These are phyloP conservation scores for Cryptosporidium tyzzeri DNA, from an alignment of 169 alveolate genomes.

Conservation along the genomic window DNA sequence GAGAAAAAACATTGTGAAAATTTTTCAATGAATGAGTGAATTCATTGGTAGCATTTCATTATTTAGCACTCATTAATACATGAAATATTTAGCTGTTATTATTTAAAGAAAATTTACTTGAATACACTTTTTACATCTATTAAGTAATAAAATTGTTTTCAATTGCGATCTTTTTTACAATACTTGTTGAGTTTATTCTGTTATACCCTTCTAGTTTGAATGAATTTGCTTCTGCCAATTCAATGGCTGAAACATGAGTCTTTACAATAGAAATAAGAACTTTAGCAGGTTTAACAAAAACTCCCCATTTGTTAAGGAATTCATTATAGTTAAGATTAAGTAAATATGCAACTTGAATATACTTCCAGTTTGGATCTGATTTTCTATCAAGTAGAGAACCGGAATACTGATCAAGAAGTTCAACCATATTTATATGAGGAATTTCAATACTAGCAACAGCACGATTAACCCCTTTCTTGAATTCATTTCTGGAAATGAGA, in stretches of 20 bases:
- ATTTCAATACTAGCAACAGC: constrained; percentile 23
- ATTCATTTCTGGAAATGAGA: constrained; percentile 13
- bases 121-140: not conserved
- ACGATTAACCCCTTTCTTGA: constrained; percentile 19
- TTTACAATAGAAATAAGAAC: constrained; percentile 11
- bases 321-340: constrained; percentile 36
- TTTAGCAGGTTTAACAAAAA: constrained; percentile 32
- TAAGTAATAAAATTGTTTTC: constrained; percentile 39
- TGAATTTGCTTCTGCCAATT: constrained; percentile 28
- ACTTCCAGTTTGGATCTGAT: constrained; percentile 30
- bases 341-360: constrained; percentile 31
- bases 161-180: constrained; percentile 24
- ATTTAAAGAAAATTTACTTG: no score
- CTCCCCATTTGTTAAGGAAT: constrained; percentile 33
- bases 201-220: constrained; percentile 35
- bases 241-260: constrained; percentile 8
- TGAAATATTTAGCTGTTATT: no score
- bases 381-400: constrained; percentile 40
- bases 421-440: constrained; percentile 12
- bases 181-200: constrained; percentile 27
- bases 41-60: no score
- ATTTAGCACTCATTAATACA: no score
- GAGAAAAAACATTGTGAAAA: not conserved
- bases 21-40: no score
- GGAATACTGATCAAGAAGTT: constrained; percentile 21